phyloP scores from a whole-genome alignment of 1,139 yeast genomes.

The Yamadazyma mexicana region DNA sequence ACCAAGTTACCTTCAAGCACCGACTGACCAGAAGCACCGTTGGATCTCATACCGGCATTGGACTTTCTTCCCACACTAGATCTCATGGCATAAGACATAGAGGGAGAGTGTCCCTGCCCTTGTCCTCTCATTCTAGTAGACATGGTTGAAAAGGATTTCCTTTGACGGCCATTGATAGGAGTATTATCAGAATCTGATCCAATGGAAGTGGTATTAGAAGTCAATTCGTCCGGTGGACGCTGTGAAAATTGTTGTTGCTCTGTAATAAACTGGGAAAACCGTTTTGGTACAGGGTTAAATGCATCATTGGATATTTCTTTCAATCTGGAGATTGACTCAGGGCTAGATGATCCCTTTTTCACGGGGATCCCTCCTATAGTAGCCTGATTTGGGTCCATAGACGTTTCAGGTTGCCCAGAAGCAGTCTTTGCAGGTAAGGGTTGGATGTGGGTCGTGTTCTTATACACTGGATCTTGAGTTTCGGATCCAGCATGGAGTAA shows the following conservation, averaged over 20 bases:
- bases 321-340: conserved; percentile 6
- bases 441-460: conserved; percentile 22
- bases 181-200: conserved; percentile 19
- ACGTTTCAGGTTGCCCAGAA: too few relatives aligned
- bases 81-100: conserved; percentile 6
- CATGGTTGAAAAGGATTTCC: conserved; percentile 4
- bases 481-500: conserved; percentile 19
- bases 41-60: background rate
- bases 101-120: conserved; percentile 5
- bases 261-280: conserved; percentile 43
- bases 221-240: conserved; percentile 26
- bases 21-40: conserved; percentile 3
- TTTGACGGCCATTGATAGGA: conserved; percentile 1
- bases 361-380: conserved; percentile 11
- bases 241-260: conserved; percentile 36
- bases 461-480: conserved; percentile 17
- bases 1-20: conserved; percentile 5
- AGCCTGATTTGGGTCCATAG: conserved; percentile 2
- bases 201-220: conserved; percentile 26
- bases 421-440: background rate
- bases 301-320: conserved; percentile 10
- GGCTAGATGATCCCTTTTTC: conserved; percentile 5
- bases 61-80: conserved; percentile 1
- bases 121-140: conserved; percentile 1
- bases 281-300: conserved; percentile 39